Evolutionary conservation across 2,329 filamentous ascomycete genomes (phyloP).

Genomic region (Fusarium albosuccineum): DNA sequence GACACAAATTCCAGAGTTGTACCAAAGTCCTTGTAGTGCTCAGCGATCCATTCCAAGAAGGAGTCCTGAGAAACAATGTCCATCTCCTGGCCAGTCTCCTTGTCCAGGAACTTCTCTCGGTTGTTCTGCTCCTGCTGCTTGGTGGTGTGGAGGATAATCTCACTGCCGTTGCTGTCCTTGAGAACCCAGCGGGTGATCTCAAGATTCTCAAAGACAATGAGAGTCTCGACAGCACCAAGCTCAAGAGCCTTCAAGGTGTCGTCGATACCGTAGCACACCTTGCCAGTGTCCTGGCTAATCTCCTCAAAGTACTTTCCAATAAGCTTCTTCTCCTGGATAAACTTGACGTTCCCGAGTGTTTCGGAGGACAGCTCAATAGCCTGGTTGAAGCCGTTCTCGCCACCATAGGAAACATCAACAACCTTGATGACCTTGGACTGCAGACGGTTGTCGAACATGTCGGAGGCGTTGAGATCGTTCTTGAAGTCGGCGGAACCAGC

Average conservation of each 20-base stretch:
- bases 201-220: constrained; percentile 98
- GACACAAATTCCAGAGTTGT: constrained; percentile 97
- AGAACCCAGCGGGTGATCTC: constrained; percentile 93
- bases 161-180: constrained; percentile 79
- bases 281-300: constrained; percentile 97
- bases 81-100: constrained; percentile 97
- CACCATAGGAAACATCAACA: constrained; percentile 98
- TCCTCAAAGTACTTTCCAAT: constrained; percentile 99
- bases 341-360: constrained; percentile 98
- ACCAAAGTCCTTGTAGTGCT: constrained; percentile 98
- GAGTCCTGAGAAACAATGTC: constrained; percentile 88
- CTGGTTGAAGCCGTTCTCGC: constrained; percentile 99
- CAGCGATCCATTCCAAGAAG: constrained; percentile 99
- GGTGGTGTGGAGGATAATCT: constrained; percentile 86
- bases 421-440: constrained; percentile 98
- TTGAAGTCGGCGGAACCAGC: constrained; percentile 99
- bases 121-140: constrained; percentile 79
- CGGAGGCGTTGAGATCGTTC: constrained; percentile 97
- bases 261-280: constrained; percentile 97
- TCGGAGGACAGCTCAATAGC: constrained; percentile 96
- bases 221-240: constrained; percentile 90
- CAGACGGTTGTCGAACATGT: constrained; percentile 95
- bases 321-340: constrained; percentile 99
- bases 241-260: constrained; percentile 98
- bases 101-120: constrained; percentile 92